Evolutionary conservation across 2,329 filamentous ascomycete species (phyloP), one percentile per base, ranked within the genome.

Genomic region (Thyridium curvatum): DNA sequence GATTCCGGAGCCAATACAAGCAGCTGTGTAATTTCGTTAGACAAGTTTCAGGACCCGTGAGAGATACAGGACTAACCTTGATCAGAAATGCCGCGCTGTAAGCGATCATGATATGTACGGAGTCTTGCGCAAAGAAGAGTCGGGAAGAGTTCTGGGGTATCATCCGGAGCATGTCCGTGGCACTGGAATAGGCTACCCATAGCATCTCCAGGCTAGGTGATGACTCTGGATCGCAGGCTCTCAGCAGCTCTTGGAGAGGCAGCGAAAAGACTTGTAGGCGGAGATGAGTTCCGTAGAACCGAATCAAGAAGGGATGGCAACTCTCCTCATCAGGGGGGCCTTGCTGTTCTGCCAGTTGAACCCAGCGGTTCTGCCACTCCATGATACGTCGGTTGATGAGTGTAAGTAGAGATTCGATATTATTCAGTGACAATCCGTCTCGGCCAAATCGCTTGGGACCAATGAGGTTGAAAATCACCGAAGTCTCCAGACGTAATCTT

Each of bases 211-310:
- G 41, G 48, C 52, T 48, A 30, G 50, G 44, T n/a, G 44, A 45
- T 15, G 41, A 44, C 5, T 50, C 46, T 26, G 21, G 21, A 26
- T 26, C 10, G 21, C 21, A 6, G 21, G 10, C 21, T 10, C 10
- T 26, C 21, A 26, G 21, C 21, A 26, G 21, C 10, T 26, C 10
- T 44, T 45, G 61, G 12, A 66, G 41, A 1, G 53, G 53, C 12
- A 60, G 51, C 0, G 62, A 64, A 38, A 59, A 60, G 1, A 66
- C 46, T 7, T 63, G 52, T 0, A 67, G 49, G 7, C 58, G 51
- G 7, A 64, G 47, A 40, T 66, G 62, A 0, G 53, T 52, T 9
- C 61, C 58, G 38, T 66, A 66, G 39, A 66, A 66, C 4, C 50
- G 50, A 3, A 64, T 51, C 13, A 65, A 44, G 31, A 65, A 65